Evolutionary conservation across 768 basidiomycete genomes (phyloP), one percentile per base, ranked within the genome.

Genomic region (Boletus rubroflammeus): DNA sequence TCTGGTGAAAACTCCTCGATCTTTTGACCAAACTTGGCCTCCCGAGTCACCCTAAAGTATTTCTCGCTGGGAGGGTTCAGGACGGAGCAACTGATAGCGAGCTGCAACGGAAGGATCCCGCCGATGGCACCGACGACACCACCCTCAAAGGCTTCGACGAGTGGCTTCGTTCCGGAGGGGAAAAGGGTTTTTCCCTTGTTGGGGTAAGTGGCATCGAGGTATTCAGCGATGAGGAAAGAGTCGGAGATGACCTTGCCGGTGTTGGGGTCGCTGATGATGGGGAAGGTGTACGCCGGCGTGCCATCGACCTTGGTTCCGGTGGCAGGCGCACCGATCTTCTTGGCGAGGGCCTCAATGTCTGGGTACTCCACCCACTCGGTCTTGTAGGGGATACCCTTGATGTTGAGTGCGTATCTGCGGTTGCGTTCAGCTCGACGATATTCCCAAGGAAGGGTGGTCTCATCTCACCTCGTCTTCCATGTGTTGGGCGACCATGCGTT

Each of bases 361-460:
- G 75, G 72, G 58, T 67, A 76, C 50, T 77, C 75, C 21, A 78
- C 64, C 76, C 76, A 78, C 50, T 68, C 66, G 3, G 79, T 78
- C 47, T 63, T 65, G 68, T 75, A 72, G 9, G 71, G 66, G 25
- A 80, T 38, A 15, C 68, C 63, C 57, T 80, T 78, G 65, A 70
- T 66, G 54, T 77, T 76, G 49, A 77, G 59, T 7, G 71, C 71
- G 50, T 65, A 70, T 55, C 74, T 76, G 45, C 19, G 35, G 11
- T 21, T 31, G 39, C 2, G 6, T 32, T 52, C 19, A 56, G 46
- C 23, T 15, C 7, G 17, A 34, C 19, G 28, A 43, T 38, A 19
- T 21, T 31, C 6, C 11, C 26, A 6, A 26, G 38, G 8, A 44
- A 13, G 5, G 6, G n/a, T 10, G 35, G 7, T 51, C 67, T 47